Evolutionary conservation across 1,284 basidiomycete genomes (phyloP).

Genomic region (Ustilago hordei): DNA sequence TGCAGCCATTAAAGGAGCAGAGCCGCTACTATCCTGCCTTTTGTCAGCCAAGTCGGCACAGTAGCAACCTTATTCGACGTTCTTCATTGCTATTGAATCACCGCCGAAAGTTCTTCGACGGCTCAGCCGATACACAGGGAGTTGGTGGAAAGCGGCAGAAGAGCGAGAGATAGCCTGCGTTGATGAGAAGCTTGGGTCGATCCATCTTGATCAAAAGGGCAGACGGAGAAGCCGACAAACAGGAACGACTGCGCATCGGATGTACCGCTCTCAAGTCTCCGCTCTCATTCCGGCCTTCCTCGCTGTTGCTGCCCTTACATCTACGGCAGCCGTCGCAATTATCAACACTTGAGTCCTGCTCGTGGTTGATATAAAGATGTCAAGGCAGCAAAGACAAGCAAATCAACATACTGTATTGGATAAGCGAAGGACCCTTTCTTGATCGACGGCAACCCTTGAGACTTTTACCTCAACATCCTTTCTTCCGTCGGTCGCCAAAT

Average conservation of each 20-base stretch:
- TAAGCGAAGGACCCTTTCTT: conserved; percentile 34
- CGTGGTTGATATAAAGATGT: no score
- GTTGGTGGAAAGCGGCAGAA: not conserved
- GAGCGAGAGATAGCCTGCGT: no score
- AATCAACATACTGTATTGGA: conserved; percentile 2
- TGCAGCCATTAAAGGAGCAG: not conserved
- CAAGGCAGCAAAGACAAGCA: not conserved
- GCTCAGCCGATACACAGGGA: not conserved
- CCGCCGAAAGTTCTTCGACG: not conserved
- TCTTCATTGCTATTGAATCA: not conserved
- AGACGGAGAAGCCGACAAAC: not conserved
- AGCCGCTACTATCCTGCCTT: not conserved
- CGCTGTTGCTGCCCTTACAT: no score
- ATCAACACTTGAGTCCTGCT: no score
- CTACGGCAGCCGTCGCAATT: no score
- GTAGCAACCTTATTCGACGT: not conserved
- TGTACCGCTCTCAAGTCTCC: not conserved
- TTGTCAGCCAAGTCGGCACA: not conserved
- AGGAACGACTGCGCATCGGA: not conserved
- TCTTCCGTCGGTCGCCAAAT: not conserved
- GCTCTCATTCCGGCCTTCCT: not conserved
- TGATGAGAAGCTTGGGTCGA: not conserved
- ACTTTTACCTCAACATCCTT: not conserved
- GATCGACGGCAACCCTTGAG: conserved; percentile 16
- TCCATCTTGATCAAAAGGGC: not conserved